Conservation (phyloP, 202 grass and related monocot species). For the Zizania palustris region DNA sequence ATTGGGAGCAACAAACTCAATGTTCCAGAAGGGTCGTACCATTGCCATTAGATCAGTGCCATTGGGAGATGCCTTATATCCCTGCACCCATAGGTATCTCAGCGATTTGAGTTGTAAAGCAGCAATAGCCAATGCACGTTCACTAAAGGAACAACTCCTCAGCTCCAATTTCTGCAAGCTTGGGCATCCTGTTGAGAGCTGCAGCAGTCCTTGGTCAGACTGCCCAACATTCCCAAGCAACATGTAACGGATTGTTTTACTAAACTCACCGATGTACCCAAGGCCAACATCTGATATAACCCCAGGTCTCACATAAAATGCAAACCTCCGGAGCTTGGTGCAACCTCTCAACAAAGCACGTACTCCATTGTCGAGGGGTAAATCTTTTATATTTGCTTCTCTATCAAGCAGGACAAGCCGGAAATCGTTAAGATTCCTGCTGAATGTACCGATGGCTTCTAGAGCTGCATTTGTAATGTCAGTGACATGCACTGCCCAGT, state of each 20-base stretch:
- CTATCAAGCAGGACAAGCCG: slow-evolving; percentile 85
- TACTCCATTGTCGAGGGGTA: slow-evolving; percentile 77
- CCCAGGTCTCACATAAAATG: slow-evolving; percentile 90
- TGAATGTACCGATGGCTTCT: slow-evolving; percentile 60
- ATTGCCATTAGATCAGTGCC: slow-evolving; percentile 67
- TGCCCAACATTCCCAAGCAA: slow-evolving; percentile 81
- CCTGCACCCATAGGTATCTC: slow-evolving; percentile 99
- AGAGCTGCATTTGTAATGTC: slow-evolving; percentile 95
- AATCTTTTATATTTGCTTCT: slow-evolving; percentile 57
- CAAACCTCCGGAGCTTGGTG: slow-evolving; percentile 83
- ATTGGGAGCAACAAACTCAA: slow-evolving; percentile 73
- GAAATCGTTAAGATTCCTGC: slow-evolving; percentile 82
- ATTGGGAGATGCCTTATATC: slow-evolving; percentile 65
- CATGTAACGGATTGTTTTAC: slow-evolving; percentile 71
- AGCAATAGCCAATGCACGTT: slow-evolving; percentile 71
- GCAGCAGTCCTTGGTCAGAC: slow-evolving; percentile 66
- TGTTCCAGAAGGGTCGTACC: slow-evolving; percentile 92
- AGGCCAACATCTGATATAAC: slow-evolving; percentile 82
- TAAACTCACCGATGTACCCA: slow-evolving; percentile 78
- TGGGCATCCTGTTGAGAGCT: slow-evolving; percentile 62
- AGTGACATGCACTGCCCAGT: slow-evolving; percentile 80
- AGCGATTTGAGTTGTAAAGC: slow-evolving; percentile 66
- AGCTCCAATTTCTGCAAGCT: slow-evolving; percentile 93
- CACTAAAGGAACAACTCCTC: slow-evolving; percentile 82
- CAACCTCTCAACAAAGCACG: slow-evolving; percentile 78